These are phyloP conservation scores for Medicago arabica DNA, from an alignment of 306 rosid species.

Conservation along the genomic window DNA sequence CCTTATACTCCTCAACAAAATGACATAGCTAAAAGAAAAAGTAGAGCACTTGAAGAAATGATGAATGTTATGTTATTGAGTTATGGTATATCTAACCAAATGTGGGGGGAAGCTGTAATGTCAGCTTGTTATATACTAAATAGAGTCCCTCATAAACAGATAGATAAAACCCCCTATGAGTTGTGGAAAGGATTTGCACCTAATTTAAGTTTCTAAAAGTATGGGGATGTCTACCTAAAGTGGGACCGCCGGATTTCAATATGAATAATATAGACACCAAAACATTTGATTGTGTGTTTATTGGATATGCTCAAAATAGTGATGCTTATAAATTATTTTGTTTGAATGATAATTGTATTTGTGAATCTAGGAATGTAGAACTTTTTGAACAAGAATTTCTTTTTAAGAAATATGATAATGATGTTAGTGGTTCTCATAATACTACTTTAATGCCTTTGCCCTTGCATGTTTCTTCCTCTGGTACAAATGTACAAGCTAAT, in stretches of 20 bases:
- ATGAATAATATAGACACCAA: background rate
- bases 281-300: background rate
- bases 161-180: too few relatives aligned
- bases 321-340: background rate
- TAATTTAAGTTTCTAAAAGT: background rate
- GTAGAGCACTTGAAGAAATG: background rate
- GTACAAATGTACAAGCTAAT: background rate
- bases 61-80: background rate
- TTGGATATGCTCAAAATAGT: background rate
- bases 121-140: too few relatives aligned
- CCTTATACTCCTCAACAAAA: background rate
- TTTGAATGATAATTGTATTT: background rate
- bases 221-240: background rate
- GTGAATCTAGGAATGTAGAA: background rate
- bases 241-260: background rate
- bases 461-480: background rate
- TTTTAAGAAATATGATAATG: background rate
- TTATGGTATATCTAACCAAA: too few relatives aligned
- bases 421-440: background rate
- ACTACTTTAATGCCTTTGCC: background rate
- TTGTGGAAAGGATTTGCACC: background rate
- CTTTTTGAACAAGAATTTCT: background rate
- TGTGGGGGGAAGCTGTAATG: too few relatives aligned
- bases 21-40: background rate
- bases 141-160: too few relatives aligned